Percentiles rank a stretch among this genome's conserved stretches.
These are phyloP conservation scores for Geranium rotundifolium DNA, from an alignment of 345 rosid species.

Conservation along the genomic window DNA sequence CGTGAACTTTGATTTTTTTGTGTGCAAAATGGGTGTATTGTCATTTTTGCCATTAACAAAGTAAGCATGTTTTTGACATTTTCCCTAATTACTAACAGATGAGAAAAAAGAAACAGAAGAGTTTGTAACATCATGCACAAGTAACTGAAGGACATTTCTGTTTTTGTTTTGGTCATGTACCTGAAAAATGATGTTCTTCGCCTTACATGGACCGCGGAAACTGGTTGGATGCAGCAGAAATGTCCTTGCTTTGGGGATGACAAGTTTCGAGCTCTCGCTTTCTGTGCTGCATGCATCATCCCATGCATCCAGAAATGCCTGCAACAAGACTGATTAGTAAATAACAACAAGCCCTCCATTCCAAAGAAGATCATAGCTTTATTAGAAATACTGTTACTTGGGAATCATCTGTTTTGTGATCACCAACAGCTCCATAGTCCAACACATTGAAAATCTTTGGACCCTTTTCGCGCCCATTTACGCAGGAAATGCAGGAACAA, in stretches of 20 bases:
- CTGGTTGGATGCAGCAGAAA: conserved; percentile 22
- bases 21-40: no score
- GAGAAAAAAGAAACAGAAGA: neutral
- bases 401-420: conserved; percentile 18
- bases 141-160: neutral
- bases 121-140: neutral
- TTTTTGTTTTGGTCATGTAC: conserved; percentile 7
- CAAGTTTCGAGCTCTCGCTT: neutral
- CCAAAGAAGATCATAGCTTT: neutral
- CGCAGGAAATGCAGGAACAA: no score
- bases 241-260: conserved; percentile 11
- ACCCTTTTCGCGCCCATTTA: no score
- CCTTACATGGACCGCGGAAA: conserved; percentile 23
- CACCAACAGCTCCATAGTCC: conserved; percentile 22
- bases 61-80: no score
- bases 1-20: no score
- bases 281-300: conserved; percentile 14
- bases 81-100: no score
- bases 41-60: no score
- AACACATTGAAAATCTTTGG: conserved; percentile 10
- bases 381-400: conserved; percentile 2
- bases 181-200: conserved; percentile 17
- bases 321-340: neutral
- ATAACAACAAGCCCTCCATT: neutral
- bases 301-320: conserved; percentile 35